Base-by-base conservation (phyloP, 768 basidiomycete genomes). In the Lentinus tigrinus region DNA sequence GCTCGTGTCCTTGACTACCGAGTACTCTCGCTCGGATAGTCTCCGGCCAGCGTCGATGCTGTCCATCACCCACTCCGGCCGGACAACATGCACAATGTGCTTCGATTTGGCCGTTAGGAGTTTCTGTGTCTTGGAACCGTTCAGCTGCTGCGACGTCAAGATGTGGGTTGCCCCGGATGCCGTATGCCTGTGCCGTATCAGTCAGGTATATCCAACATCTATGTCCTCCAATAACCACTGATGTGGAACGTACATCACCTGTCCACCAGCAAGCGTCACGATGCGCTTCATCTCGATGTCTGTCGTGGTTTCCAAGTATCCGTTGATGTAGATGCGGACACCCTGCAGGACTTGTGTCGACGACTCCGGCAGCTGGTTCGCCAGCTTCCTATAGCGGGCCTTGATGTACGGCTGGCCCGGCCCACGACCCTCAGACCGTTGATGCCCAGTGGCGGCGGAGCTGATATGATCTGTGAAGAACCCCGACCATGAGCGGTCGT, bases 221-320 rank as follows among this genome's bases (percentile, higher is more conserved):
- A 1, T 37, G 21, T 10, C 28, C 46, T 21, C 14, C 10, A 3
- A 37, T 31, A 13, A 34, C 19, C 24, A 24, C 13, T 3, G 16
- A 47, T 7, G 34, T 31, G 31, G 17, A 6, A 65, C 76, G 38
- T 55, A 93, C 92, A 85, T 58, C 7, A 83, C 73, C 37, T 74
- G 74, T 2, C 91, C 92, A 1, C 92, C 93, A 46, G 84, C 86
- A 42, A 79, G 73, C n/a, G 75, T 68, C 9, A 93, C 77, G 14
- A 86, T 73, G 62, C 82, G 76, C 72, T 85, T 92, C 77, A 94
- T 84, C 71, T 93, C 90, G 49, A 88, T 81, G 67, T 92, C 90
- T 1, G 90, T 93, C 21, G 88, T 90, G 43, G 80, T 78, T 28
- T 76, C 77, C 57, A 91, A 74, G 65, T 84, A 90, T 0, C 89